These are phyloP conservation scores for Austroboletus eburneus DNA, from an alignment of 768 basidiomycete genomes.

Conservation along the genomic window DNA sequence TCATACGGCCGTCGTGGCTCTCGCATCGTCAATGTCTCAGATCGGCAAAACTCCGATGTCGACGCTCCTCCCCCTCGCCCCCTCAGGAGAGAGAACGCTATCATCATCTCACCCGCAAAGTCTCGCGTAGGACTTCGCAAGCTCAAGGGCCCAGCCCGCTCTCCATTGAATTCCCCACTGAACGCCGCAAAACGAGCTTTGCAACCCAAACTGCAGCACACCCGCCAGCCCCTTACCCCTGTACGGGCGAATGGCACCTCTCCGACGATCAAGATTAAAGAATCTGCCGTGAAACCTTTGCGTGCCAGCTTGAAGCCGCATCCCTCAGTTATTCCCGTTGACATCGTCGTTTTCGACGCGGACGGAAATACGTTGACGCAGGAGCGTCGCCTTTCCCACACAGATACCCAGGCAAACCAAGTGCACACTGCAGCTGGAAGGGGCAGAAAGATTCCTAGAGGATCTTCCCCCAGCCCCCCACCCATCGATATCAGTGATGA, in stretches of 20 bases:
- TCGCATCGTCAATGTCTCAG: slow-evolving; percentile 52
- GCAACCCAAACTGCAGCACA: slow-evolving; percentile 14
- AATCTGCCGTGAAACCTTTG: slow-evolving; percentile 9
- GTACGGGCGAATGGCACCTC: slow-evolving; percentile 36
- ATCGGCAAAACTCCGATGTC: slow-evolving; percentile 37
- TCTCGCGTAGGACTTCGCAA: slow-evolving; percentile 9
- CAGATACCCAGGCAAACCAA: slow-evolving; percentile 38
- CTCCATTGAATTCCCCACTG: slow-evolving; percentile 18
- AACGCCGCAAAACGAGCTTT: slow-evolving; percentile 14
- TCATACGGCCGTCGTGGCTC: slow-evolving; percentile 61
- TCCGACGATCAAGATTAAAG: slow-evolving; percentile 34
- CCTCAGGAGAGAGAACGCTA: slow-evolving; percentile 22
- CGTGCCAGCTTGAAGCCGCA: slow-evolving; percentile 35
- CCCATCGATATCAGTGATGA: slow-evolving; percentile 27
- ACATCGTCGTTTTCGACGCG: slow-evolving; percentile 65
- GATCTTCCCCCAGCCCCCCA: background rate
- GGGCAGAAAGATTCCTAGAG: slow-evolving; percentile 6
- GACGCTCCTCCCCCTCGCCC: slow-evolving; percentile 17
- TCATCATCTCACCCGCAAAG: slow-evolving; percentile 21
- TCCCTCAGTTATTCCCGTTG: slow-evolving; percentile 54
- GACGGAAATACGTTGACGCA: slow-evolving; percentile 52
- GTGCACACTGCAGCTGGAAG: slow-evolving; percentile 3
- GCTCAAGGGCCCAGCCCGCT: slow-evolving; percentile 9
- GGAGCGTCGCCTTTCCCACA: slow-evolving; percentile 56
- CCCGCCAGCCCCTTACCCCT: slow-evolving; percentile 40